phyloP scores from a whole-genome alignment of 306 rosid genomes.

The Aeschynomene evenia region DNA sequence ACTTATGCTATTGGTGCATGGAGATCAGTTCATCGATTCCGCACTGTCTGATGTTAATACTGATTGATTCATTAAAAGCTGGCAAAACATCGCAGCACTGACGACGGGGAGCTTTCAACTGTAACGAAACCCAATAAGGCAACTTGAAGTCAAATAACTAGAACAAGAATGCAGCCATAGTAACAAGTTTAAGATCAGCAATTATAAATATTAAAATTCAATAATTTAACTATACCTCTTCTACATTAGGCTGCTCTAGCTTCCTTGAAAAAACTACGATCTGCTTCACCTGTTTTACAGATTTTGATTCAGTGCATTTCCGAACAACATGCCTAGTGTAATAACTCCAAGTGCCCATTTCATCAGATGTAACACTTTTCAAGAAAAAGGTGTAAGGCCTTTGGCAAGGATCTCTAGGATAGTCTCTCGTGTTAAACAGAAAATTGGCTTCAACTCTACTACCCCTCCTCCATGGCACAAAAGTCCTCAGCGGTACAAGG shows the following conservation, averaged over 20 bases:
- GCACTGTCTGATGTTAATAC: slow-evolving; percentile 56
- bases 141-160: slow-evolving; percentile 10
- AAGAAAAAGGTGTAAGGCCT: slow-evolving; percentile 60
- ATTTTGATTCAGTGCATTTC: slow-evolving; percentile 47
- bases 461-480: slow-evolving; percentile 77
- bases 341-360: slow-evolving; percentile 51
- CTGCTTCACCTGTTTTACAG: slow-evolving; percentile 38
- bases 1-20: slow-evolving; percentile 49
- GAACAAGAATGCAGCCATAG: slow-evolving; percentile 23
- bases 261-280: slow-evolving; percentile 59
- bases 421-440: slow-evolving; percentile 62
- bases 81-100: slow-evolving; percentile 65
- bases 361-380: slow-evolving; percentile 45
- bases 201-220: not conserved
- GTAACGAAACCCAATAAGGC: slow-evolving; percentile 28
- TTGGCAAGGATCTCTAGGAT: slow-evolving; percentile 72
- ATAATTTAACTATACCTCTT: slow-evolving; percentile 59
- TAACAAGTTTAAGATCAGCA: not conserved
- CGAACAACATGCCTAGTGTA: slow-evolving; percentile 48
- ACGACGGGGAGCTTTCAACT: slow-evolving; percentile 85
- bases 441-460: slow-evolving; percentile 46
- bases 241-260: slow-evolving; percentile 55
- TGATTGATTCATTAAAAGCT: slow-evolving; percentile 42
- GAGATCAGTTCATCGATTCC: slow-evolving; percentile 56
- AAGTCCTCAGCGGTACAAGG: slow-evolving; percentile 63